Evolutionary conservation across 1,284 basidiomycete genomes (phyloP), one percentile per base, ranked within the genome.

Genomic region (Lentinula novae-zelandiae): DNA sequence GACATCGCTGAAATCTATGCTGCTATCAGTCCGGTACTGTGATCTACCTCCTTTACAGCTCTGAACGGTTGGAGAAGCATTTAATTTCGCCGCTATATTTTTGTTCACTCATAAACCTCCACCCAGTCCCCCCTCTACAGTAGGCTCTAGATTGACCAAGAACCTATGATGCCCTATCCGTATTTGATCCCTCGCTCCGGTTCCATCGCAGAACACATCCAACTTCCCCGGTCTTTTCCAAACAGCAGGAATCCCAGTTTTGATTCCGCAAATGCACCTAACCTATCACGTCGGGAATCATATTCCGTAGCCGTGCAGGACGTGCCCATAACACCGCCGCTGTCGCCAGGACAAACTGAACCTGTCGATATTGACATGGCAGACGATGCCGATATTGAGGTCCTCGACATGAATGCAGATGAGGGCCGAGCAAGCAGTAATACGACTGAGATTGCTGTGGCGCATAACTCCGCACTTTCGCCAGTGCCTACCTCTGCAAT

Each of bases 311-410:
- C 57, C 48, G 64, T 70, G 42, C 63, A 71, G 27, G 75, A 81
- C 61, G 77, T 78, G 31, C 83, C 79, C 22, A 77, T 84, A 64
- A 86, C 84, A 1, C 84, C 84, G n/a, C 84, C 84, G 8, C 72
- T 83, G 62, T 86, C 84, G 50, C 84, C 84, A 4, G 72, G 72
- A n/a, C 74, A 75, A 49, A 78, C 73, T 60, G 76, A 74, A 31
- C 64, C 63, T 52, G 70, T 42, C 39, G 59, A 60, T 33, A 56
- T 63, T 27, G 55, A 33, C 33, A 63, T 67, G 40, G 67, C 69
- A 53, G 71, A 69, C 6, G 44, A 55, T 12, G 53, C 27, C 20
- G 60, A 61, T 44, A 56, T 60, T 10, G 62, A 60, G 22, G 62
- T 60, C 46, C 52, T 53, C 17, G 53, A 54, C 36, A 49, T 50